Evolutionary conservation across 768 basidiomycete species (phyloP), one percentile per base, ranked within the genome.

Genomic region (Mrakia frigida): DNA sequence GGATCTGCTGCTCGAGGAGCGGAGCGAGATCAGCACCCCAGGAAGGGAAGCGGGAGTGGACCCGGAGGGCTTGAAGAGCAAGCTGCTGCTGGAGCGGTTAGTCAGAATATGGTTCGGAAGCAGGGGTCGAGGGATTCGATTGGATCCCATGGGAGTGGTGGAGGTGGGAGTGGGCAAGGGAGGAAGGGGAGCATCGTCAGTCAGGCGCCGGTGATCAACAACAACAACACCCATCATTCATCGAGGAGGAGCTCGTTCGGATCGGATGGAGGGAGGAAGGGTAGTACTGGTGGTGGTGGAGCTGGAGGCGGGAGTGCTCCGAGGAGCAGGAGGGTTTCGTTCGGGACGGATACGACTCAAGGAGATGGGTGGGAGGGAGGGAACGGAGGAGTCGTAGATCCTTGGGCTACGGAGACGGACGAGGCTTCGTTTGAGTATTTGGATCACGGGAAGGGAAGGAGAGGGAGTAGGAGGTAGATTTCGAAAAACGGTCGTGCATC

Each of bases 201-300:
- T 50, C 46, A 50, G 6, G 33, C 31, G 3, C 63, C 63, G 4
- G 63, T 65, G 2, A 65, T 65, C 63, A 31, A 65, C 23, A 33
- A 50, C 46, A 21, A 18, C 46, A 50, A 4, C 46, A 50, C 2
- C 46, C 46, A 50, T 4, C 46, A 43, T 14, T 43, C 43, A 9
- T 56, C 56, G 56, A 56, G 56, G 56, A 56, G 56, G 56, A 56
- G 56, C n/a, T 56, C 56, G n/a, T 25, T 56, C 18, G 56, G 56
- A 28, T 56, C 56, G 4, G 56, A 56, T n/a, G 65, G 65, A 68
- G 65, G 65, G 65, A 41, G 37, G 37, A 68, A 68, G 46, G 18
- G 46, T 2, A 39, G n/a, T 3, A 11, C 6, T 39, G 37, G 65
- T 43, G 28, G n/a, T 28, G n/a, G 28, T 13, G n/a, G 61, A 63